phyloP scores from a whole-genome alignment of 1,284 basidiomycete genomes.

The Moesziomyces parantarcticus region DNA sequence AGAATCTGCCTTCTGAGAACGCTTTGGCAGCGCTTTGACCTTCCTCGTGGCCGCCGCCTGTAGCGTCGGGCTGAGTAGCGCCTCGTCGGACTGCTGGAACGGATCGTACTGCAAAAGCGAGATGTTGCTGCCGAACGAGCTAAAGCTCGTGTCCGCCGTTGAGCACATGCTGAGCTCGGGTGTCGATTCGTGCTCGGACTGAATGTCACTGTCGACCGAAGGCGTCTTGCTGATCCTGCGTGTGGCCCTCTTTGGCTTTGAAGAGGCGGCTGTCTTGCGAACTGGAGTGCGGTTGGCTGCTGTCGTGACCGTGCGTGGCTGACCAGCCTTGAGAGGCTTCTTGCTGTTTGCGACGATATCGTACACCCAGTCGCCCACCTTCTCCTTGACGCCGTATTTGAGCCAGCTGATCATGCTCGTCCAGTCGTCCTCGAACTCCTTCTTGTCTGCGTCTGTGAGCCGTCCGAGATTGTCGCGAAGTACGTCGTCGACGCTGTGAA shows the following conservation, averaged over 20 bases:
- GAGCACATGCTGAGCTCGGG: conserved; percentile 43
- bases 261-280: conserved; percentile 9
- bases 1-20: conserved; percentile 12
- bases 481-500: conserved; percentile 13
- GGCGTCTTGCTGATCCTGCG: conserved; percentile 17
- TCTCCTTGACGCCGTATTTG: conserved; percentile 53
- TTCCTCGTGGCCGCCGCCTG: conserved; percentile 15
- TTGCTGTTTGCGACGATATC: conserved; percentile 40
- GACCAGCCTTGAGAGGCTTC: conserved; percentile 12
- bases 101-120: conserved; percentile 28
- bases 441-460: conserved; percentile 20
- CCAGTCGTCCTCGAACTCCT: conserved; percentile 45
- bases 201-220: conserved; percentile 6
- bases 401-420: conserved; percentile 48
- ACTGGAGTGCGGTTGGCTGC: conserved; percentile 23
- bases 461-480: conserved; percentile 23
- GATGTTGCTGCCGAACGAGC: conserved; percentile 14
- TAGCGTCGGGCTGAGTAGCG: conserved; percentile 21
- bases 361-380: conserved; percentile 53
- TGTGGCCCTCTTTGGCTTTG: conserved; percentile 15
- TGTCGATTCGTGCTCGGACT: conserved; percentile 14
- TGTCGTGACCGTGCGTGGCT: conserved; percentile 20
- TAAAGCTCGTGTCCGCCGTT: conserved; percentile 31
- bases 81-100: conserved; percentile 3
- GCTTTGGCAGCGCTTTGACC: conserved; percentile 30